phyloP scores from a whole-genome alignment of 305 asterid genomes.

The Caryopteris hybrid region DNA sequence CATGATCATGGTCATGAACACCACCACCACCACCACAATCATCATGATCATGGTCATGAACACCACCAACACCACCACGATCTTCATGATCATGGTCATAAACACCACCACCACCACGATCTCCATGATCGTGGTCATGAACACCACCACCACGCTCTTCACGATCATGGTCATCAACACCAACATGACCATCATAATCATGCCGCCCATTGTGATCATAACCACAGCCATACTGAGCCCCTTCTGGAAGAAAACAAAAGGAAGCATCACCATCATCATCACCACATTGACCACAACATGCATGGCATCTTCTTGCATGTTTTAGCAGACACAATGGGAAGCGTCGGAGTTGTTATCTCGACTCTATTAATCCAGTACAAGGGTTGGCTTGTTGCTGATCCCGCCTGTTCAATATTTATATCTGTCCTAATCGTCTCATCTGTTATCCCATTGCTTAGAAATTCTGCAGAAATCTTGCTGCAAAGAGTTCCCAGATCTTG shows the following conservation, averaged over 20 bases:
- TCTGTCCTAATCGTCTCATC: conserved; percentile 75
- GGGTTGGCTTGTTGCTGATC: conserved; percentile 95
- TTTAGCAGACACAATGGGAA: conserved; percentile 93
- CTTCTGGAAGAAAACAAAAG: conserved; percentile 25
- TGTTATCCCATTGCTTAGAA: conserved; percentile 81
- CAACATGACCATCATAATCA: conserved; percentile 19
- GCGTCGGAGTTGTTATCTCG: conserved; percentile 87
- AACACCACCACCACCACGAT: neutral
- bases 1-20: conserved; percentile 15
- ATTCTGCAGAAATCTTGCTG: conserved; percentile 80
- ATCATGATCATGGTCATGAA: neutral
- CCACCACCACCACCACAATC: conserved; percentile 9
- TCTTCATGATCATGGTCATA: neutral
- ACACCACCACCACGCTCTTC: neutral
- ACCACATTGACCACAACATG: conserved; percentile 95
- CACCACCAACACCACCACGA: neutral
- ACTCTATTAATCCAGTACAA: conserved; percentile 82
- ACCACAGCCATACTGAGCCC: conserved; percentile 13
- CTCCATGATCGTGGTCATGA: neutral
- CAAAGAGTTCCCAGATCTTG: conserved; percentile 85
- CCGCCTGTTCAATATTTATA: conserved; percentile 90
- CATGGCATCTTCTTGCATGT: conserved; percentile 97
- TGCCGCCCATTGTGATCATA: conserved; percentile 5
- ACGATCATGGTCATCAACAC: conserved; percentile 13
- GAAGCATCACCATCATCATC: conserved; percentile 41